Conservation (phyloP, 2,329 filamentous ascomycete species). For the Calonectria leucothoes region DNA sequence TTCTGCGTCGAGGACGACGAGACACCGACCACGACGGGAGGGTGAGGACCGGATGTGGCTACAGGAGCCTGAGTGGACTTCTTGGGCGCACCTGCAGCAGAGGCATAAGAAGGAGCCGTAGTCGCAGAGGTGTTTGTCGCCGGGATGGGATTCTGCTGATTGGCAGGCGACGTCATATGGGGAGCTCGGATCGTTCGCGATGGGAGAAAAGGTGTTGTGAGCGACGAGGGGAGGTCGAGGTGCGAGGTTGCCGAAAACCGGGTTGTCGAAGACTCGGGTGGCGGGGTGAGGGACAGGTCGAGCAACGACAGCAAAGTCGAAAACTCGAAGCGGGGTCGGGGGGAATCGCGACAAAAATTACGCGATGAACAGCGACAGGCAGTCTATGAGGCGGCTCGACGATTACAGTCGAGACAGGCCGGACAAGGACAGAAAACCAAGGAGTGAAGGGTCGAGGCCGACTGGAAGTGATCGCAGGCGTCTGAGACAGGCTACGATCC, state of each 20-base stretch:
- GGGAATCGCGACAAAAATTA: slow-evolving; percentile 25
- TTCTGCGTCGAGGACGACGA: slow-evolving; percentile 63
- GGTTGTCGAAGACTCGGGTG: slow-evolving; percentile 37
- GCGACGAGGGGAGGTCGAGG: slow-evolving; percentile 39
- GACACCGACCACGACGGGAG: slow-evolving; percentile 67
- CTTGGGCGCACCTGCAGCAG: slow-evolving; percentile 72
- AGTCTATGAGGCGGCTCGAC: slow-evolving; percentile 38
- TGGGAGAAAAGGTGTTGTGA: slow-evolving; percentile 40
- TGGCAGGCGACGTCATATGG: slow-evolving; percentile 72
- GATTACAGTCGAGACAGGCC: slow-evolving; percentile 37
- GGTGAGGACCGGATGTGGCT: slow-evolving; percentile 67
- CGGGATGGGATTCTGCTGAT: slow-evolving; percentile 64
- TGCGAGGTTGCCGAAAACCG: slow-evolving; percentile 36
- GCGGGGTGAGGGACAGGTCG: slow-evolving; percentile 26
- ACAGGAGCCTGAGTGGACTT: slow-evolving; percentile 71
- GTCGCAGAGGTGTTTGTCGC: slow-evolving; percentile 69
- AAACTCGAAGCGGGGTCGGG: slow-evolving; percentile 25
- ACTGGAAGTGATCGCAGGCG: slow-evolving; percentile 42
- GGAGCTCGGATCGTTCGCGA: slow-evolving; percentile 45
- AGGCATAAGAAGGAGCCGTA: slow-evolving; percentile 74
- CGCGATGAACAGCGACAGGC: slow-evolving; percentile 38
- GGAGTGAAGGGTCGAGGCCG: slow-evolving; percentile 43
- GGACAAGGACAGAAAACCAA: slow-evolving; percentile 39
- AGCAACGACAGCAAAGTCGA: slow-evolving; percentile 28
- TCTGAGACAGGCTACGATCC: slow-evolving; percentile 48